These are phyloP conservation scores for Cryptosporidium sp. DNA, from an alignment of 169 alveolate genomes.

Conservation along the genomic window DNA sequence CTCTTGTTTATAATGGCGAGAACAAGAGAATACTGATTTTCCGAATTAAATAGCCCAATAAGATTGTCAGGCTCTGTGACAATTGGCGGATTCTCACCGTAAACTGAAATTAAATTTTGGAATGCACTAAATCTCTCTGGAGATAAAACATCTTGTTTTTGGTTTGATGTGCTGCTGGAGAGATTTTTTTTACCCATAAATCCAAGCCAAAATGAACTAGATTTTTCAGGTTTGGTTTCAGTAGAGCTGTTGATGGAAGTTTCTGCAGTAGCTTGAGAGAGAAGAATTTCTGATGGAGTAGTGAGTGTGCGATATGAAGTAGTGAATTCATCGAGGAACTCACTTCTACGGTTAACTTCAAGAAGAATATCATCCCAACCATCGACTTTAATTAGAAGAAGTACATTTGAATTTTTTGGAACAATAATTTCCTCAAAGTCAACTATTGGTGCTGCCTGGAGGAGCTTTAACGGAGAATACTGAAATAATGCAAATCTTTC, in stretches of 20 bases:
- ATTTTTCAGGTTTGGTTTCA: slow-evolving; percentile 33
- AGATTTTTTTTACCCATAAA: slow-evolving; percentile 13
- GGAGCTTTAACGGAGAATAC: slow-evolving; percentile 53
- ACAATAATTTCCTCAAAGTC: slow-evolving; percentile 53
- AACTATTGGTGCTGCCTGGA: slow-evolving; percentile 60
- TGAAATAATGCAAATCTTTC: slow-evolving; percentile 70
- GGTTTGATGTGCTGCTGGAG: not conserved
- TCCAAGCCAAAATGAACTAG: slow-evolving; percentile 50
- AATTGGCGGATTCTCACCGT: slow-evolving; percentile 69
- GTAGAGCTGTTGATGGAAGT: not conserved
- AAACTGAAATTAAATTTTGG: slow-evolving; percentile 57
- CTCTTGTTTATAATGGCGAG: slow-evolving; percentile 56
- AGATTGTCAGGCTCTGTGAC: slow-evolving; percentile 53
- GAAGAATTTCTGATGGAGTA: slow-evolving; percentile 68
- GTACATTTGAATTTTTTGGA: slow-evolving; percentile 60
- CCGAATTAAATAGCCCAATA: slow-evolving; percentile 65
- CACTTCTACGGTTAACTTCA: slow-evolving; percentile 65
- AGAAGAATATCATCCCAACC: slow-evolving; percentile 74
- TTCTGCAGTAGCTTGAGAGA: slow-evolving; percentile 43
- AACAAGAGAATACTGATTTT: slow-evolving; percentile 60
- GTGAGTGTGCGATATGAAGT: slow-evolving; percentile 53
- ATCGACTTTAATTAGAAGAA: slow-evolving; percentile 39
- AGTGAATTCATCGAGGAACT: slow-evolving; percentile 48
- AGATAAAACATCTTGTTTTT: slow-evolving; percentile 6
- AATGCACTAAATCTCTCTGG: slow-evolving; percentile 68